These are phyloP conservation scores for Didymella sp. DNA, from an alignment of 2,329 filamentous ascomycete species.

Conservation along the genomic window DNA sequence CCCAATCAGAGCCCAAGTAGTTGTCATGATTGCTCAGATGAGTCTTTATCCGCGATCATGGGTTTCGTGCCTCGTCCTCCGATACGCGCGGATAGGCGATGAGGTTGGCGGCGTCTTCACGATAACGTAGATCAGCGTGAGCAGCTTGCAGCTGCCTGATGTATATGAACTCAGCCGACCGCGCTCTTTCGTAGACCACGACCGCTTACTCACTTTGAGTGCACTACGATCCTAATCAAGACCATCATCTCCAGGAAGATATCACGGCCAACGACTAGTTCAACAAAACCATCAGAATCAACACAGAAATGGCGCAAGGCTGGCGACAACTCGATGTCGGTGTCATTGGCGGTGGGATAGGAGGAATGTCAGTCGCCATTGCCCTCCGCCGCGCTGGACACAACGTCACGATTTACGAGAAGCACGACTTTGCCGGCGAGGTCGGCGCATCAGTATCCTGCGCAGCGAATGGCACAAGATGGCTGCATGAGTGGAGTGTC, in stretches of 20 bases:
- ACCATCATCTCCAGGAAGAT: not conserved
- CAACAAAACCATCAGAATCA: not conserved
- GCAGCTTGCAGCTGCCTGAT: not conserved
- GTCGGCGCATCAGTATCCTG: conserved; percentile 62
- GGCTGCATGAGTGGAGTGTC: conserved; percentile 72
- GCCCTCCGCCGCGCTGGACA: conserved; percentile 62
- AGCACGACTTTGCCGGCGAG: conserved; percentile 70
- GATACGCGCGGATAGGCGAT: conserved; percentile 16
- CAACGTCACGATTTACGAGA: conserved; percentile 69
- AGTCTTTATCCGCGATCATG: conserved; percentile 9
- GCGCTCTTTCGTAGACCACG: not conserved
- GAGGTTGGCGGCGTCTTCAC: conserved; percentile 6
- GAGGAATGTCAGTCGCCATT: conserved; percentile 60
- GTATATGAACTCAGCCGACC: conserved; percentile 9
- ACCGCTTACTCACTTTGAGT: not conserved
- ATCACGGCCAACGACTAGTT: not conserved
- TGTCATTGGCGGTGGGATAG: conserved; percentile 62
- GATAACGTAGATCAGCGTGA: conserved; percentile 14
- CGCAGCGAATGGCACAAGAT: conserved; percentile 73
- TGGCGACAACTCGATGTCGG: conserved; percentile 46
- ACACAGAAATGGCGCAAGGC: conserved; percentile 15
- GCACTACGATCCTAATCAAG: not conserved
- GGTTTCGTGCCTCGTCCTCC: not conserved
- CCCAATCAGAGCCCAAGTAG: conserved; percentile 1
- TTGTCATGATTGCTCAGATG: not conserved